Conservation (phyloP, 1,284 basidiomycete species). For the Veloboletus limbatus region DNA sequence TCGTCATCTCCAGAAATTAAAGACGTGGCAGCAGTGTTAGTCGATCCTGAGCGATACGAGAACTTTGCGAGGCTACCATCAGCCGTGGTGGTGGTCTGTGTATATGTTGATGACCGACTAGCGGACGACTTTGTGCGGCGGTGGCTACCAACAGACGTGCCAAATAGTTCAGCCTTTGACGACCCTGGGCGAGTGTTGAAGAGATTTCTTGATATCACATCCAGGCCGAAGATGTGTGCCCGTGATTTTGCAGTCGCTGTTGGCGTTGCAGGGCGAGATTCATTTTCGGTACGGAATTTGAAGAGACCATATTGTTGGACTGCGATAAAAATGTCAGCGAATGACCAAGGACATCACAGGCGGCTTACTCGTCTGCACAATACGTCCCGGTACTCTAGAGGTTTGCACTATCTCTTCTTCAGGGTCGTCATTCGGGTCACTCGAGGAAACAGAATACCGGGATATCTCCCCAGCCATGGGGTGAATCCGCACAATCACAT, state of each 20-base stretch:
- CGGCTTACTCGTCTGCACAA: slow-evolving; percentile 75
- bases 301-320: slow-evolving; percentile 87
- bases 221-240: slow-evolving; percentile 79
- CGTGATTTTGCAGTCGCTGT: slow-evolving; percentile 65
- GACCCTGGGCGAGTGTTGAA: slow-evolving; percentile 63
- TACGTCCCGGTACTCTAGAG: slow-evolving; percentile 63
- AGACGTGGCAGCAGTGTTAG: slow-evolving; percentile 56
- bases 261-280: slow-evolving; percentile 78
- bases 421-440: slow-evolving; percentile 64
- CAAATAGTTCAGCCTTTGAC: slow-evolving; percentile 66
- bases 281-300: slow-evolving; percentile 73
- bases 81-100: slow-evolving; percentile 59
- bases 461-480: slow-evolving; percentile 80
- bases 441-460: slow-evolving; percentile 71
- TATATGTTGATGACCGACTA: slow-evolving; percentile 69
- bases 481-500: slow-evolving; percentile 72
- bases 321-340: slow-evolving; percentile 32
- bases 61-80: slow-evolving; percentile 67
- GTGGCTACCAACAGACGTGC: slow-evolving; percentile 62
- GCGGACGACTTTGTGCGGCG: slow-evolving; percentile 56
- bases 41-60: slow-evolving; percentile 68
- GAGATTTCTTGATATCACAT: slow-evolving; percentile 78
- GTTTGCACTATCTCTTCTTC: slow-evolving; percentile 85
- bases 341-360: neutral
- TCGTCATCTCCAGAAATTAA: slow-evolving; percentile 60